Conservation (phyloP, 192 early-diverging fungal species). For the Powellomyces hirtus region DNA sequence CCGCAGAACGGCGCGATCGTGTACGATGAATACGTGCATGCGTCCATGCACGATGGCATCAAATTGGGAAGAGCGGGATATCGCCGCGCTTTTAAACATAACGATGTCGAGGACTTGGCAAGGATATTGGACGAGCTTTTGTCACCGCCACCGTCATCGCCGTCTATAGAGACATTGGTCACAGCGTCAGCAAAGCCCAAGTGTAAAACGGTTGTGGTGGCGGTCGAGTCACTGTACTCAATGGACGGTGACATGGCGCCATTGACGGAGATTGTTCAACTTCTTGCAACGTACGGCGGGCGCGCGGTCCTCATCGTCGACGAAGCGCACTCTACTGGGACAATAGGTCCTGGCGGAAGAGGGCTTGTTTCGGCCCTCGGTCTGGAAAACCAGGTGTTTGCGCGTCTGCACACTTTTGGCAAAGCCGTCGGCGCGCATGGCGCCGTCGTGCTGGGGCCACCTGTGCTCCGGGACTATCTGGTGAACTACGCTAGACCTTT, state of each 20-base stretch:
- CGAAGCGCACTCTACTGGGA: constrained; percentile 83
- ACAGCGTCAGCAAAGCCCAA: constrained; percentile 12
- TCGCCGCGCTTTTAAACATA: constrained; percentile 58
- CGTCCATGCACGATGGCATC: constrained; percentile 82
- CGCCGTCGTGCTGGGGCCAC: constrained; percentile 70
- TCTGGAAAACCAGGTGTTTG: constrained; percentile 66
- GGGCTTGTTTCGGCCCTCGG: constrained; percentile 66
- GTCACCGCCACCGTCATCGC: too few species aligned
- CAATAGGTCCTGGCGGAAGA: constrained; percentile 63
- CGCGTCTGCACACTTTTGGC: constrained; percentile 78
- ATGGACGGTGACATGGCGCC: constrained; percentile 83
- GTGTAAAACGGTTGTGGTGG: constrained; percentile 61
- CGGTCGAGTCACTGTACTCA: constrained; percentile 75
- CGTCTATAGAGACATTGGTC: too few species aligned
- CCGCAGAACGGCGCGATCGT: constrained; percentile 58
- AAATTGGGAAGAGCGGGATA: constrained; percentile 40
- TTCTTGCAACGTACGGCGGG: constrained; percentile 38
- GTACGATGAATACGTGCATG: constrained; percentile 75
- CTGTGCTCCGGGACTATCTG: constrained; percentile 62
- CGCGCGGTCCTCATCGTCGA: constrained; percentile 73
- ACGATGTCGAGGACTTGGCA: constrained; percentile 57
- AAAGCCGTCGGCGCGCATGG: constrained; percentile 79
- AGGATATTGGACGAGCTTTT: constrained; percentile 28
- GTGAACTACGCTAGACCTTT: constrained; percentile 80
- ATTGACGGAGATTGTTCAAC: constrained; percentile 58